These are phyloP conservation scores for Goffeauzyma gilvescens DNA, from an alignment of 768 basidiomycete genomes.

Conservation along the genomic window DNA sequence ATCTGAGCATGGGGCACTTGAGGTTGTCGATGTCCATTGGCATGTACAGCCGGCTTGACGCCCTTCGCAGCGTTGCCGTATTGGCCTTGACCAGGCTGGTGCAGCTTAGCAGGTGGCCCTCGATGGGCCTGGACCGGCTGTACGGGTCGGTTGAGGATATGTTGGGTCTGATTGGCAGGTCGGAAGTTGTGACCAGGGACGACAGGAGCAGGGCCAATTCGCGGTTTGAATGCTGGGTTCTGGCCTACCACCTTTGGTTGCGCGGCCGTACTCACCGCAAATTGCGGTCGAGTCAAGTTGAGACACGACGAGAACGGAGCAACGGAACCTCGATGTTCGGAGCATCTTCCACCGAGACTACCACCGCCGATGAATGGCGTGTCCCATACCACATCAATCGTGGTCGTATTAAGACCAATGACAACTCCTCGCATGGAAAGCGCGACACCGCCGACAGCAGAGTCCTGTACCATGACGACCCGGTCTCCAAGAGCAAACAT, in stretches of 20 bases:
- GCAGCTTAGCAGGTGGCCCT: not conserved
- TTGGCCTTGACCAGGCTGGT: slow-evolving; percentile 10
- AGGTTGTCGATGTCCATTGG: not conserved
- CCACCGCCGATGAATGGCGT: slow-evolving; percentile 82
- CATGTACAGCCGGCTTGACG: slow-evolving; percentile 8
- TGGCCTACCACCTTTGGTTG: slow-evolving; percentile 13
- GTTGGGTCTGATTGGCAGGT: slow-evolving; percentile 36
- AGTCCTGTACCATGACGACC: slow-evolving; percentile 88
- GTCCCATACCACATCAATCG: slow-evolving; percentile 94
- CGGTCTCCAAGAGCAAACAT: slow-evolving; percentile 73
- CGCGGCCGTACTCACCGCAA: slow-evolving; percentile 45
- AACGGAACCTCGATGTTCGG: slow-evolving; percentile 74
- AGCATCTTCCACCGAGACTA: slow-evolving; percentile 77
- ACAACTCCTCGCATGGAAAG: slow-evolving; percentile 83
- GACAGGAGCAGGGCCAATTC: slow-evolving; percentile 47
- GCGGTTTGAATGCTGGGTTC: slow-evolving; percentile 44
- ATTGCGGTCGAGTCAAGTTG: slow-evolving; percentile 73
- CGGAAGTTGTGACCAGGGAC: slow-evolving; percentile 51
- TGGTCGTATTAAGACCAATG: slow-evolving; percentile 63
- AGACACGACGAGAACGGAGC: slow-evolving; percentile 73
- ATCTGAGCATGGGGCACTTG: slow-evolving; percentile 4
- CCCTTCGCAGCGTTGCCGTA: slow-evolving; percentile 30
- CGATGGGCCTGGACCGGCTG: slow-evolving; percentile 22
- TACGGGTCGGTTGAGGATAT: slow-evolving; percentile 57
- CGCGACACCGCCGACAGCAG: slow-evolving; percentile 59